A percentile compares a stretch with the other conserved stretches of the same genome.
Evolutionary conservation across 1,284 basidiomycete genomes (phyloP).

Genomic region (Melampsora americana): DNA sequence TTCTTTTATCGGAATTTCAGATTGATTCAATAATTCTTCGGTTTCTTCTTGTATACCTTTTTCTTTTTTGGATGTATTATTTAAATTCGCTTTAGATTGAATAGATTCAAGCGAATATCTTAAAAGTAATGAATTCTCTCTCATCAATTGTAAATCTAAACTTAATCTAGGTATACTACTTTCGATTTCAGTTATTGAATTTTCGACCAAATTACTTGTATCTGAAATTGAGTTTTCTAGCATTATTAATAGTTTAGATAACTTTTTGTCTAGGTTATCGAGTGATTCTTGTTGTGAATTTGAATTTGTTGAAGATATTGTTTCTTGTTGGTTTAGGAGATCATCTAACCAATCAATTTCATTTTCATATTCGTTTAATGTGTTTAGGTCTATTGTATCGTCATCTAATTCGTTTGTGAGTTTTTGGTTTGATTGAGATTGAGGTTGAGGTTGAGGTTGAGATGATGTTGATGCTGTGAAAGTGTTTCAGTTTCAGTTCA

Average conservation of each 20-base stretch:
- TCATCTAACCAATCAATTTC: constrained; percentile 36
- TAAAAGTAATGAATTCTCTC: constrained; percentile 75
- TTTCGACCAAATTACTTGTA: constrained; percentile 76
- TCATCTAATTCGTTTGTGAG: no score
- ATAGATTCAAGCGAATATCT: constrained; percentile 65
- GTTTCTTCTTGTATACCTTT: background rate
- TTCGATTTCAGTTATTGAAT: constrained; percentile 81
- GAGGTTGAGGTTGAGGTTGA: no score
- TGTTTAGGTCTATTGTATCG: constrained; percentile 9
- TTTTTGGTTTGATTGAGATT: no score
- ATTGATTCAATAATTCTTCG: constrained; percentile 53
- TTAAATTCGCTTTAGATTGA: constrained; percentile 56
- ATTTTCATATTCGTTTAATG: constrained; percentile 27
- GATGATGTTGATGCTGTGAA: no score
- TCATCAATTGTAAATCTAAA: constrained; percentile 92
- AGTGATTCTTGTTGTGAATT: constrained; percentile 54
- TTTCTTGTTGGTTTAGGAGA: constrained; percentile 13
- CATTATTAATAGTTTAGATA: constrained; percentile 68
- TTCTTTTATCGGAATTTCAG: constrained; percentile 18
- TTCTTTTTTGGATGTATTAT: constrained; percentile 1
- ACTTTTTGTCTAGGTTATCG: constrained; percentile 67
- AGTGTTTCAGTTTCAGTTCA: no score
- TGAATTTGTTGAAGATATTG: background rate
- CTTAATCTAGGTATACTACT: constrained; percentile 78
- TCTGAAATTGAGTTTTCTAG: constrained; percentile 81